Conservation (phyloP, 768 basidiomycete species). For the Fomitopsis pulvina region DNA sequence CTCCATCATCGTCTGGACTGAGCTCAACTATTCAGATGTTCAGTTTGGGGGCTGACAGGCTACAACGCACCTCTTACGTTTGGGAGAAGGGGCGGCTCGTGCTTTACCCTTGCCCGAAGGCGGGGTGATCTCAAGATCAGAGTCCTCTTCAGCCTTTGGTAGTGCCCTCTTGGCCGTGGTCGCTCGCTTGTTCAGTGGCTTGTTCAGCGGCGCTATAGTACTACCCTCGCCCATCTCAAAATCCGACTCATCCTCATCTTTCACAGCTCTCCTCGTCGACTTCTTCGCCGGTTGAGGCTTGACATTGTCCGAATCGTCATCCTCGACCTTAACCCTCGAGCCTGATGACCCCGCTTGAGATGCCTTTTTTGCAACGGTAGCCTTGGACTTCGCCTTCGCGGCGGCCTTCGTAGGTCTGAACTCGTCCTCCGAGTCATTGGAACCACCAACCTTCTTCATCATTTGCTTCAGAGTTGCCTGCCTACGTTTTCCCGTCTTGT, state of each 20-base stretch:
- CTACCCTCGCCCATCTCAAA: conserved; percentile 34
- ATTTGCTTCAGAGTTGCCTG: conserved; percentile 48
- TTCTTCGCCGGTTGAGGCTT: conserved; percentile 23
- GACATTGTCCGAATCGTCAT: conserved; percentile 36
- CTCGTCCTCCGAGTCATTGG: conserved; percentile 44
- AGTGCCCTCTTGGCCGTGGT: conserved; percentile 27
- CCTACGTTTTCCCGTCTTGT: conserved; percentile 50
- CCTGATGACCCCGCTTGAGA: conserved; percentile 29
- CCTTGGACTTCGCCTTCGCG: conserved; percentile 27
- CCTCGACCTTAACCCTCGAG: conserved; percentile 41
- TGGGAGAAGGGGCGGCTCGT: conserved; percentile 29
- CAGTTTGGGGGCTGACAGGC: background rate
- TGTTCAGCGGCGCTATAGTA: conserved; percentile 28
- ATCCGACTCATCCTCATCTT: conserved; percentile 39
- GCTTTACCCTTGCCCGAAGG: conserved; percentile 37
- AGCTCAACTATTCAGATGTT: background rate
- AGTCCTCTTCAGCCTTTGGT: conserved; percentile 31
- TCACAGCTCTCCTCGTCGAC: conserved; percentile 31
- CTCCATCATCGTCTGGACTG: conserved; percentile 31
- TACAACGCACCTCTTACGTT: conserved; percentile 61
- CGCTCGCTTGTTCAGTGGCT: conserved; percentile 4
- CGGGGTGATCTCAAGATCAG: conserved; percentile 32
- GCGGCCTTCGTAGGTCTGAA: conserved; percentile 47
- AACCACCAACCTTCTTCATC: conserved; percentile 31
- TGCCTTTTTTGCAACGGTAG: conserved; percentile 25